Base-by-base conservation (phyloP, 2,329 filamentous ascomycete species). In the Stagonosporopsis vannaccii region DNA sequence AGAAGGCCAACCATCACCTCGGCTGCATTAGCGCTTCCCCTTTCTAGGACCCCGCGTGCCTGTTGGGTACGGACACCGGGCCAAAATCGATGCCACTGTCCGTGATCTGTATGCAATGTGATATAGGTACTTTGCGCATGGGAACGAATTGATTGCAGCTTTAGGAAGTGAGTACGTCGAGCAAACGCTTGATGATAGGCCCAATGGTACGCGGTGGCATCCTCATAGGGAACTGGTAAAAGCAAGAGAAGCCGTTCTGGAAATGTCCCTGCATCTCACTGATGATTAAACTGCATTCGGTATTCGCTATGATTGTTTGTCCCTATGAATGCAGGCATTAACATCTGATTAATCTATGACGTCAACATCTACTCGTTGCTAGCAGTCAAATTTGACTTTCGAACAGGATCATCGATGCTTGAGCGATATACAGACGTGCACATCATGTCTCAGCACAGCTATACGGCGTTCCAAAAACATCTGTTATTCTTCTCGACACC, bases 401-500 rank as follows among this genome's bases (percentile, higher is more conserved):
- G 32, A 32, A 37, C 36, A 17, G 13, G 13, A 25, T 17, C 23
- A 11, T 28, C 3, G 9, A 22, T 28, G n/a, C 6, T 8, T 32
- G 30, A 22, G 23, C n/a, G 20, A 4, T 25, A 11, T 11, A 15
- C 25, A 25, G 5, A 28, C 19, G 19, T 17, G 11, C 17, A 35
- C 26, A 26, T 20, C 26, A 62, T 62, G 66, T 62, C 64, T 41
- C 51, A 47, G 49, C 55, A 28, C 33, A 57, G 45, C 7, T 65
- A 63, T 41, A 61, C 64, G 4, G 57, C 66, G 12, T 68, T 68
- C 35, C 65, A 68, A 37, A 47, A 47, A 25, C 66, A 68, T 35
- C 56, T 68, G 9, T 30, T 59, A 19, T 68, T 67, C 59, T 67
- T 68, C 44, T 65, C 64, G 5, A 68, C 63, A 1, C 61, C 61